Evolutionary conservation across 2,329 filamentous ascomycete species (phyloP), one percentile per base, ranked within the genome.

Genomic region (Arthrocladium fulminans): DNA sequence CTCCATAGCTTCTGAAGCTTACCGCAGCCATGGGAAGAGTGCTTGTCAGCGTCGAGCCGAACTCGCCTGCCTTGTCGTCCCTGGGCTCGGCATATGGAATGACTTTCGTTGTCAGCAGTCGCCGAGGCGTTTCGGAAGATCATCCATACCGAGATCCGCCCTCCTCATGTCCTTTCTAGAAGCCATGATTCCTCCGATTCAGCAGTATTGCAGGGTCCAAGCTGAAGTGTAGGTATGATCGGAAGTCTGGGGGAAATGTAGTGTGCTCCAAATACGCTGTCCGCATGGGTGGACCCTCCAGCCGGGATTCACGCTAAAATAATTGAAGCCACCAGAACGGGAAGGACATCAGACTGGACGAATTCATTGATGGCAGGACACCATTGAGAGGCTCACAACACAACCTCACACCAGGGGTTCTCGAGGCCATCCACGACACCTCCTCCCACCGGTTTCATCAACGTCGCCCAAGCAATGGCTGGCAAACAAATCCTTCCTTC

Each of bases 1-100:
- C 40, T 17, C 39, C 23, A 10, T 52, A 30, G 51, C 45, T 38
- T 48, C 24, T 46, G 44, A 32, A 52, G 73, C 73, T 66, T 71
- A 82, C 79, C 55, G 89, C 89, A 50, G 87, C 88, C 90, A 96
- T 96, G 51, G 90, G 90, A 63, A 97, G 74, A 29, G 89, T 94
- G 62, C 83, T 90, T 46, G 76, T 73, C 70, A 83, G 74, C 42
- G 78, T 79, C 59, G 75, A 76, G 46, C 79, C 74, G 66, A 94
- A 77, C 62, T 95, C 88, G 51, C 67, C 66, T 56, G 77, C 71
- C 54, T 72, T 75, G 59, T 79, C 77, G 60, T 82, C 80, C 59
- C 79, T 73, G 42, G 88, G 87, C 59, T 84, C 84, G 67, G 87
- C 80, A 67, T 92, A 96, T 52, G 89, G 89, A 59, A 96, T 86